Base-by-base conservation (phyloP, 1,139 yeast genomes). In the Diutina mesorugosa region DNA sequence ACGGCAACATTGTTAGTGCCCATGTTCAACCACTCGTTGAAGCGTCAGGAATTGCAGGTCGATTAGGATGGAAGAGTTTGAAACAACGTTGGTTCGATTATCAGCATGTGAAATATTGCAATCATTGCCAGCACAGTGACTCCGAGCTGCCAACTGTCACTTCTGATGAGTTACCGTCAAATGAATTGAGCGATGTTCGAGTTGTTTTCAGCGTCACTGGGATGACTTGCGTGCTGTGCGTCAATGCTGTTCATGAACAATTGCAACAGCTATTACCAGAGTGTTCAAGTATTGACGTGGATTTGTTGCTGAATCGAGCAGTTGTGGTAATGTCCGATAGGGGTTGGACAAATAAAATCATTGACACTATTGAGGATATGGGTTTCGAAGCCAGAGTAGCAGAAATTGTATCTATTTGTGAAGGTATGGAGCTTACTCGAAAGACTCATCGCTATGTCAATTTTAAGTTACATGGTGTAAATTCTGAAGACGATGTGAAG, bases 201-300 rank as follows among this genome's bases (percentile, higher is more conserved):
- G 90, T 86, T 0, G 77, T 80, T 1, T 77, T 81, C 57, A 70
- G 83, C 6, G 72, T 85, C 55, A 76, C 77, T 6, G 90, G 87
- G 1, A 84, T 85, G 89, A 77, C 87, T 0, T 84, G 90, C 64
- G 78, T 85, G 1, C 70, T 85, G 2, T 84, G 90, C 66, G 76
- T 77, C 1, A 69, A 71, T 21, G 63, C 81, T 0, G 77, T 85
- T 2, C 69, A 77, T 2, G 72, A 71, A 8, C 73, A 75, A 0
- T 73, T 84, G n/a, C 64, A 66, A 14, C 68, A 65, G 0, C 66
- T 70, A 2, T 62, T 80, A n/a, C 56, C 52, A 1, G 61, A 61
- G 26, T 56, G 60, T 28, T 38, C 51, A 12, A 30, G 50, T 10
- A 26, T 57, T 8, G n/a, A n/a, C 1, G 79, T 81, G 18, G 78